Conservation (phyloP, 1,284 basidiomycete species). For the Ceratobasidium sp. region DNA sequence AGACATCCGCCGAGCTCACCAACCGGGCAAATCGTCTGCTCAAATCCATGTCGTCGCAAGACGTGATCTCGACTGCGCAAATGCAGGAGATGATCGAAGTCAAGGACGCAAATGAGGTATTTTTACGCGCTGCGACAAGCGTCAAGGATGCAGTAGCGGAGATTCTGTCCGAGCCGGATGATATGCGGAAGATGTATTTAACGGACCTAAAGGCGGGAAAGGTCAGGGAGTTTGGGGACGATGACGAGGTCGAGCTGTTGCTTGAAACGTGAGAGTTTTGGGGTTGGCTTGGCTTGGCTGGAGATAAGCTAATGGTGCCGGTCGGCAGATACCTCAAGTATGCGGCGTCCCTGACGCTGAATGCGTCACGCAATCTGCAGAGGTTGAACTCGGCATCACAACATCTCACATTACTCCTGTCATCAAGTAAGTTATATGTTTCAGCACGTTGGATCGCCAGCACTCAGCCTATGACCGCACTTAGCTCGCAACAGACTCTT, state of each 20-base stretch:
- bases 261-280: slow-evolving; percentile 39
- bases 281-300: not conserved
- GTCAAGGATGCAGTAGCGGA: slow-evolving; percentile 42
- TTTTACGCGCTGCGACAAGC: slow-evolving; percentile 37
- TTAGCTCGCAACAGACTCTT: slow-evolving; percentile 42
- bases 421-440: slow-evolving; percentile 37
- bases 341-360: slow-evolving; percentile 37
- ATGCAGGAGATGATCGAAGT: slow-evolving; percentile 44
- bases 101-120: slow-evolving; percentile 42
- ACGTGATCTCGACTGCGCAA: slow-evolving; percentile 42
- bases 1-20: slow-evolving; percentile 37
- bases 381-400: slow-evolving; percentile 41
- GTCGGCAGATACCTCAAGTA: slow-evolving; percentile 41
- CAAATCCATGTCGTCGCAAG: slow-evolving; percentile 42
- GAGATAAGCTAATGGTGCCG: not conserved
- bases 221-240: slow-evolving; percentile 35
- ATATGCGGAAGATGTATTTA: slow-evolving; percentile 43
- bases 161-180: slow-evolving; percentile 40
- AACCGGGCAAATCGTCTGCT: slow-evolving; percentile 36
- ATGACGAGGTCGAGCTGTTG: slow-evolving; percentile 42
- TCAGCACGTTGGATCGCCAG: not conserved
- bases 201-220: slow-evolving; percentile 25
- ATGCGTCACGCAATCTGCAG: slow-evolving; percentile 41
- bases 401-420: slow-evolving; percentile 42
- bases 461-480: not conserved